These are phyloP conservation scores for Yarrowia sp. DNA, from an alignment of 805 yeast genomes.

Conservation along the genomic window DNA sequence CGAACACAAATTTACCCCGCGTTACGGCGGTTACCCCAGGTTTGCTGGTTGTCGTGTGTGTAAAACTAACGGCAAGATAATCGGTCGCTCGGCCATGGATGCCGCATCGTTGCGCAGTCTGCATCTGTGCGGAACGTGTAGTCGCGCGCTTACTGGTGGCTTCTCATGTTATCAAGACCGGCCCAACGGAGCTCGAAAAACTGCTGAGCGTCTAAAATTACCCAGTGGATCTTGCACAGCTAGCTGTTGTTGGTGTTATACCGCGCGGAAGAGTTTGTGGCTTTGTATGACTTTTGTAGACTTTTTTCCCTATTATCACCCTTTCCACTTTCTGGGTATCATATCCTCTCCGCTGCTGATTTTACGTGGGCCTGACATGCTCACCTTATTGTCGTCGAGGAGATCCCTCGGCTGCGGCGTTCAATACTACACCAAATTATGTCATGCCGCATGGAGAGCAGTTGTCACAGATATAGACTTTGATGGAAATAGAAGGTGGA, in stretches of 20 bases:
- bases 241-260: not conserved
- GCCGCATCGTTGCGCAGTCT: no score
- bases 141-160: no score
- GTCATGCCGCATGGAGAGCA: not conserved
- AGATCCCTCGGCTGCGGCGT: constrained; percentile 3
- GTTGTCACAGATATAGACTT: constrained; percentile 1
- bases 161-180: not conserved
- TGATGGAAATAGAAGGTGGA: not conserved
- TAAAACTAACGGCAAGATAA: constrained; percentile 1
- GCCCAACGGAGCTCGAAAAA: not conserved
- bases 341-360: no score
- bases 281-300: no score
- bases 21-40: not conserved
- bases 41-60: not conserved
- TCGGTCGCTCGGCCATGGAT: not conserved
- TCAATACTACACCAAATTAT: not conserved
- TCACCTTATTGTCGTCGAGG: not conserved
- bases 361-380: no score
- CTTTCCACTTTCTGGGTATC: not conserved
- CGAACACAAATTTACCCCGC: not conserved
- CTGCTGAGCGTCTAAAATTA: constrained; percentile 1
- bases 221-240: not conserved
- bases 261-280: no score
- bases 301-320: no score
- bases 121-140: no score